Evolutionary conservation across 139 green algal species (phyloP), one percentile per base, ranked within the genome.

Genomic region (Chlorella ohadii): DNA sequence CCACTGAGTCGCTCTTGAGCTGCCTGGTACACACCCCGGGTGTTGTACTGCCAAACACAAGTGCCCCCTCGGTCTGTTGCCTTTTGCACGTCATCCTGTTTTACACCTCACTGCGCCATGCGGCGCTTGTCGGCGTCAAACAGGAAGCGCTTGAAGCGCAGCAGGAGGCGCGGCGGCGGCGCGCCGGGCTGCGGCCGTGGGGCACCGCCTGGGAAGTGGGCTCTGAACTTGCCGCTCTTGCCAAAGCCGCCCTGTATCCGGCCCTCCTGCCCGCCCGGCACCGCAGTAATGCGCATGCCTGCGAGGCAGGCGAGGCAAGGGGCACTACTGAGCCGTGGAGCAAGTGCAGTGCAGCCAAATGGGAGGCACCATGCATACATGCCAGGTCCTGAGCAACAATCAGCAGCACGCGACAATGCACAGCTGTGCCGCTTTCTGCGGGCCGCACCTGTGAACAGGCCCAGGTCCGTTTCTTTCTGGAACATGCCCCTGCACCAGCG

Each of bases 381-480:
- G n/a, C n/a, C n/a, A n/a, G n/a, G n/a, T n/a, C n/a, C n/a, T n/a
- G n/a, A n/a, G n/a, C n/a, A n/a, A n/a, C n/a, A n/a, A n/a, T n/a
- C n/a, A n/a, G n/a, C 7, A 74, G 3, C 13, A 51, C 7, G 7
- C 44, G 44, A 51, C 44, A 16, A 9, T 51, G 44, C 7, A 6
- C 6, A 51, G 44, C 44, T 51, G 44, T 51, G 44, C 44, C n/a
- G n/a, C n/a, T n/a, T n/a, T 51, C 9, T 9, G 9, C 44, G 44
- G 44, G 44, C 7, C 41, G 27, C 51, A 78, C 80, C 80, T 64
- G 36, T 23, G 25, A 99, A 99, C 15, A 90, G 56, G 0, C 86
- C 79, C 31, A 98, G 85, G 82, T 98, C 95, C 16, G 94, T 98
- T 36, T 99, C 97, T 80, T 97, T 98, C 81, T 98, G 97, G 83